Evolutionary conservation across 495 filamentous ascomycete genomes (phyloP), one percentile per base, ranked within the genome.

Genomic region (Diplogelasinospora grovesii): DNA sequence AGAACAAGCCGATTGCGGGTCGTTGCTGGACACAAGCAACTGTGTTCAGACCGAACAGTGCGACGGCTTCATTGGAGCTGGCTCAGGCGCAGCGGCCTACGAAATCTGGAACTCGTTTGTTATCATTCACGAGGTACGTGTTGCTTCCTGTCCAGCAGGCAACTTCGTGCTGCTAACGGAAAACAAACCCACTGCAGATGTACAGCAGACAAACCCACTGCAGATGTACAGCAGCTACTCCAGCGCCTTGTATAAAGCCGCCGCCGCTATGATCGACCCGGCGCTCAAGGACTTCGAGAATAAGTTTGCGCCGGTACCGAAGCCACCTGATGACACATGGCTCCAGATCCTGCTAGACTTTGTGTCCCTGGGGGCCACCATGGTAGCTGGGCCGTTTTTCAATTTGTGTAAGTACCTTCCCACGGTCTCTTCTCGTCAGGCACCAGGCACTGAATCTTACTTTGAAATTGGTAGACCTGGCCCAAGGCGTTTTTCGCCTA

Each of bases 41-140:
- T n/a, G n/a, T n/a, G n/a, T n/a, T n/a, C n/a, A n/a, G n/a, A n/a
- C n/a, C n/a, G 8, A 22, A 4, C 13, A 11, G 3, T 8, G 18
- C 8, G 28, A 45, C 11, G 48, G 21, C 14, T 14, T 15, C 10
- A 13, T 20, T 3, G n/a, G n/a, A n/a, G 14, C 7, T 5, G 29
- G 29, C 29, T 52, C 52, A 2, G 56, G 58, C 3, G 40, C 59
- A 11, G 61, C 50, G 11, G 57, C 38, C 5, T 16, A 52, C 16
- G 7, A 53, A 14, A 59, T 65, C 42, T 61, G 46, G 48, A 54
- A 61, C 35, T 65, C 62, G 5, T 32, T 65, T 10, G 32, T 48
- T 11, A 31, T 27, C 8, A 43, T 64, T 13, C 52, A 62, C 36
- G 10, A 37, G n/a, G 24, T n/a, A n/a, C n/a, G n/a, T n/a, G n/a